A percentile compares a stretch with the other conserved stretches of the same genome.
Evolutionary conservation across 164 flowering plant species (phyloP).

Genomic region (Cinnamomum micranthum): DNA sequence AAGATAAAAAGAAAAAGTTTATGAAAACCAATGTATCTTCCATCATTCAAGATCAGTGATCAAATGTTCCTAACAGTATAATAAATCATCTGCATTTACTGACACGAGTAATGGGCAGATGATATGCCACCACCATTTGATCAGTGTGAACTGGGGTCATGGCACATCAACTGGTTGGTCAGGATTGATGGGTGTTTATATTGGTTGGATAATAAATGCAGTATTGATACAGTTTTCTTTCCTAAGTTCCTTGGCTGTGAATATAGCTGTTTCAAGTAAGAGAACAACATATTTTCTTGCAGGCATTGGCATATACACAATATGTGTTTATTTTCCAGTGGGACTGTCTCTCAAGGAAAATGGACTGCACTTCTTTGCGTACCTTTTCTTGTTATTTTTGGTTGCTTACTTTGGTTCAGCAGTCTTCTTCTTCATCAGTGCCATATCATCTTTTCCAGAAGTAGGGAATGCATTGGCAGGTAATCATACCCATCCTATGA

Average conservation of each 20-base stretch:
- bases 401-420: conserved; percentile 30
- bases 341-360: conserved; percentile 17
- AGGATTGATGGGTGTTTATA: background rate
- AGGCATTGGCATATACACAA: conserved; percentile 27
- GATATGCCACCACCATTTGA: background rate
- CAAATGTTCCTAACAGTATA: background rate
- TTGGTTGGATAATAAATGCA: background rate
- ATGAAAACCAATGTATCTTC: too few relatives aligned
- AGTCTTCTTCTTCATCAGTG: conserved; percentile 29
- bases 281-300: conserved; percentile 10
- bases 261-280: background rate
- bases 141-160: background rate
- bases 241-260: too few relatives aligned
- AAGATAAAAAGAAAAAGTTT: too few relatives aligned
- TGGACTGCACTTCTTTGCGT: conserved; percentile 16
- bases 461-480: conserved; percentile 33
- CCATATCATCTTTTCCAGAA: conserved; percentile 31
- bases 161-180: background rate
- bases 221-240: background rate
- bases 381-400: conserved; percentile 22
- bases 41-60: too few relatives aligned
- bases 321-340: conserved; percentile 24
- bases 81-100: background rate
- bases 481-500: background rate
- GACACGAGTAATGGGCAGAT: too few relatives aligned